Conservation (phyloP, 2,329 filamentous ascomycete species). For the Zymoseptoria ardabiliae region DNA sequence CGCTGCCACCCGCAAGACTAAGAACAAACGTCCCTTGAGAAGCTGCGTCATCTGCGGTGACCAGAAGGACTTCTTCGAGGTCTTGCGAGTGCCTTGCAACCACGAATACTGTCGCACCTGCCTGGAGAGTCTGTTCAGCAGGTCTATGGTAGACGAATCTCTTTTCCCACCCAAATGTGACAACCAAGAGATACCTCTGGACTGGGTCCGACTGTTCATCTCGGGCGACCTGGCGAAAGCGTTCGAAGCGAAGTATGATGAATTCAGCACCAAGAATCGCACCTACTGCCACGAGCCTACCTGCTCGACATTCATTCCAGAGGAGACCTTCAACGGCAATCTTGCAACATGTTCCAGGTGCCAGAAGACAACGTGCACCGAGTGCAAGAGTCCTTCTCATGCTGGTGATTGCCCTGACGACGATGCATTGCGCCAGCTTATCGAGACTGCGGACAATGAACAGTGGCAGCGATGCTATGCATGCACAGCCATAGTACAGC, state of each 20-base stretch:
- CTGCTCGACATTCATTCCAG: constrained; percentile 45
- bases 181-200: constrained; percentile 34
- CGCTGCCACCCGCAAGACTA: constrained; percentile 10
- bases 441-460: constrained; percentile 35
- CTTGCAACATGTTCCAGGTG: constrained; percentile 42
- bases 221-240: constrained; percentile 26
- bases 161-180: constrained; percentile 53
- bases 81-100: constrained; percentile 23
- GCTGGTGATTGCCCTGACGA: constrained; percentile 44
- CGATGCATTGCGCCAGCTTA: constrained; percentile 31
- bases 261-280: constrained; percentile 42
- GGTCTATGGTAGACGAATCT: constrained; percentile 42
- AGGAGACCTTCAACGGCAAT: constrained; percentile 25
- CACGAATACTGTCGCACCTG: constrained; percentile 50
- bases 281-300: constrained; percentile 44
- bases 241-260: constrained; percentile 42
- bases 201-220: constrained; percentile 32
- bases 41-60: constrained; percentile 27
- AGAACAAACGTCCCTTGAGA: constrained; percentile 1
- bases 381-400: constrained; percentile 46
- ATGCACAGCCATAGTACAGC: constrained; percentile 45
- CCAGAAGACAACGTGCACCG: constrained; percentile 38
- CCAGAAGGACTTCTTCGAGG: constrained; percentile 23
- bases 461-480: constrained; percentile 47
- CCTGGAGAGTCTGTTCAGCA: constrained; percentile 39